Percentiles rank a stretch among this genome's conserved stretches.
These are phyloP conservation scores for Cutaneotrichosporon sp. DNA, from an alignment of 1,284 basidiomycete species.

Conservation along the genomic window DNA sequence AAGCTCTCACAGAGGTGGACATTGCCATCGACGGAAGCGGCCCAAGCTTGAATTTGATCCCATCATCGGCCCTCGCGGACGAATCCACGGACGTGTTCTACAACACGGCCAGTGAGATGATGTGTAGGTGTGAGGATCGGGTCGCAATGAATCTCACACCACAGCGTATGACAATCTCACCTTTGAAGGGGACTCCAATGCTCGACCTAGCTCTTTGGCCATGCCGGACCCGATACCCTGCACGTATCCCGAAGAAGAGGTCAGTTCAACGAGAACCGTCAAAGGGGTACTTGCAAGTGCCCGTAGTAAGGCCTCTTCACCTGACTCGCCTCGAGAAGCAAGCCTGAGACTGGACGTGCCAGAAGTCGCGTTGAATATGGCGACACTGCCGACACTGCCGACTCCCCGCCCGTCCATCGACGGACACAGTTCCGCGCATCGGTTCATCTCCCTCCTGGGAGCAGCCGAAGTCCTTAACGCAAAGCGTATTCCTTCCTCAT, in stretches of 20 bases:
- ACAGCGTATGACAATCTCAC: neutral
- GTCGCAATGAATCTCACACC: neutral
- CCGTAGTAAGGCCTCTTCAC: neutral
- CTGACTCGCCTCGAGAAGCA: neutral
- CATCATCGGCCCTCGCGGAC: neutral
- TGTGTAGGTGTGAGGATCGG: neutral
- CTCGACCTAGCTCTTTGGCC: neutral
- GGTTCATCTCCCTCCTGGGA: neutral
- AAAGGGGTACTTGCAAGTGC: neutral
- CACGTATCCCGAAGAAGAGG: slow-evolving; percentile 4
- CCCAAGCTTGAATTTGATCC: neutral
- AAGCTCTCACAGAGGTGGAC: neutral
- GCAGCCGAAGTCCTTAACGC: neutral
- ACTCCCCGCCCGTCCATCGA: neutral
- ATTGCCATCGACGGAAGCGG: neutral
- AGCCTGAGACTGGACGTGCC: neutral
- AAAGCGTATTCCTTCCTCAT: slow-evolving; percentile 1
- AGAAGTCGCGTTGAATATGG: neutral
- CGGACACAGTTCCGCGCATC: neutral
- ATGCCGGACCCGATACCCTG: neutral
- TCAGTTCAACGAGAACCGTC: neutral
- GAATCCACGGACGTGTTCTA: neutral
- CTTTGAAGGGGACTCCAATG: neutral
- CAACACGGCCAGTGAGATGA: slow-evolving; percentile 4
- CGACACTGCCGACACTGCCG: neutral